Evolutionary conservation across 2,329 filamentous ascomycete genomes (phyloP).

Genomic region (Cercospora citrullina): DNA sequence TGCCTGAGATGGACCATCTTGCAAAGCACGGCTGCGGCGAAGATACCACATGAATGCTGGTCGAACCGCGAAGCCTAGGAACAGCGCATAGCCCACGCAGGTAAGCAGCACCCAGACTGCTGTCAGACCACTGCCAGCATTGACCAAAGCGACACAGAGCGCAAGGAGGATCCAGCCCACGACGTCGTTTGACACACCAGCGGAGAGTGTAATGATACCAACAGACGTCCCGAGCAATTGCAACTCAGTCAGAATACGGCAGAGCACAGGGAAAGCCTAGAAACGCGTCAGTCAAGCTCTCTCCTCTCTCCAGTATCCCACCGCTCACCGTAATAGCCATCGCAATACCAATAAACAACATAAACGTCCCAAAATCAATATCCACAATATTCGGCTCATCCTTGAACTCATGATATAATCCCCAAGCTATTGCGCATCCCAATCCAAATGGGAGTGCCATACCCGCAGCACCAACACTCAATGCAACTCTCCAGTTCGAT

Average conservation of each 20-base stretch:
- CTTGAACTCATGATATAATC: constrained; percentile 73
- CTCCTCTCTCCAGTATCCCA: background rate
- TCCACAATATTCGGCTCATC: constrained; percentile 56
- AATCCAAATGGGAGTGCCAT: constrained; percentile 82
- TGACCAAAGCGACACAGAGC: constrained; percentile 89
- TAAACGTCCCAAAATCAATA: constrained; percentile 62
- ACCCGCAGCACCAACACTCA: constrained; percentile 74
- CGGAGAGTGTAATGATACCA: constrained; percentile 83
- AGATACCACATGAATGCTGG: constrained; percentile 75
- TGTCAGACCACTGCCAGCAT: constrained; percentile 77
- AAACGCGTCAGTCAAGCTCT: constrained; percentile 12
- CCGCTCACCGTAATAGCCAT: constrained; percentile 77
- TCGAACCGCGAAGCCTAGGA: constrained; percentile 70
- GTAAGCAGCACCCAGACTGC: constrained; percentile 83
- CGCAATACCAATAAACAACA: constrained; percentile 87
- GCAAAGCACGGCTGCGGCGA: constrained; percentile 70
- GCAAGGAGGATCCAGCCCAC: constrained; percentile 89
- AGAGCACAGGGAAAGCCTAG: constrained; percentile 80
- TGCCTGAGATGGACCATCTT: constrained; percentile 83
- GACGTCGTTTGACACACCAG: constrained; percentile 90
- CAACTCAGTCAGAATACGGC: constrained; percentile 87
- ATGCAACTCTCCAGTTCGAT: constrained; percentile 76
- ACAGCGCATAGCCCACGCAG: constrained; percentile 71
- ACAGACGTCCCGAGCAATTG: constrained; percentile 81
- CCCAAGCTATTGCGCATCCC: constrained; percentile 77